phyloP scores from a whole-genome alignment of 352 stramenopile species.

The Phytophthora palmivora region DNA sequence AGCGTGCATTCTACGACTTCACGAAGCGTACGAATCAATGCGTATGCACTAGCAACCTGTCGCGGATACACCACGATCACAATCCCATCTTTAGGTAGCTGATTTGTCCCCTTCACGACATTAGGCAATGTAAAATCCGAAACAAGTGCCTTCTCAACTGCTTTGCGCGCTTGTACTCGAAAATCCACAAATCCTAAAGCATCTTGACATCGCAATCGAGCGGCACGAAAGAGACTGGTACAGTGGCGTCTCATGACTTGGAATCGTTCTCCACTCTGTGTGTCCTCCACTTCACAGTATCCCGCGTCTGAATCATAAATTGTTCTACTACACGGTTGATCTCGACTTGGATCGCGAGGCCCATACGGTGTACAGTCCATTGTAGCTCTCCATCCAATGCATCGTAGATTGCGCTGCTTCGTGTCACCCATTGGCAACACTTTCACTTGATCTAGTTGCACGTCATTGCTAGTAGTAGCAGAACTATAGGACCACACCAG shows the following conservation, averaged over 20 bases:
- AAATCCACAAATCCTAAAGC: slow-evolving; percentile 48
- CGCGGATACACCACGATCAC: slow-evolving; percentile 66
- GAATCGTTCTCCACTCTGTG: slow-evolving; percentile 28
- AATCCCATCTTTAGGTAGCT: slow-evolving; percentile 36
- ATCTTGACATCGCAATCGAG: slow-evolving; percentile 43
- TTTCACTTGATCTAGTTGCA: slow-evolving; percentile 1
- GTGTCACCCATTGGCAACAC: slow-evolving; percentile 23
- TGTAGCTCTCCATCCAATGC: slow-evolving; percentile 35
- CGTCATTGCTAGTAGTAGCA: background rate
- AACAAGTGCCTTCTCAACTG: slow-evolving; percentile 21
- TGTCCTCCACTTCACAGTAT: slow-evolving; percentile 54
- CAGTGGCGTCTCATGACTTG: slow-evolving; percentile 41
- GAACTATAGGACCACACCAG: slow-evolving; percentile 16
- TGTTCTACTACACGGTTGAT: slow-evolving; percentile 21
- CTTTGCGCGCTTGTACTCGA: slow-evolving; percentile 16
- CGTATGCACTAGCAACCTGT: slow-evolving; percentile 48
- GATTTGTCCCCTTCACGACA: background rate
- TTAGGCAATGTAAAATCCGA: slow-evolving; percentile 30
- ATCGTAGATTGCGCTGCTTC: slow-evolving; percentile 16
- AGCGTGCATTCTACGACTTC: slow-evolving; percentile 39
- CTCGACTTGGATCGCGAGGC: slow-evolving; percentile 8
- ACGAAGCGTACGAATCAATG: slow-evolving; percentile 44
- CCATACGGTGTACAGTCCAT: slow-evolving; percentile 27
- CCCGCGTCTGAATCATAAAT: slow-evolving; percentile 30
- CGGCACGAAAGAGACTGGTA: slow-evolving; percentile 26